A percentile compares a stretch with the other conserved stretches of the same genome.
Conservation (phyloP, 768 basidiomycete species). For the Lentinula sp. region DNA sequence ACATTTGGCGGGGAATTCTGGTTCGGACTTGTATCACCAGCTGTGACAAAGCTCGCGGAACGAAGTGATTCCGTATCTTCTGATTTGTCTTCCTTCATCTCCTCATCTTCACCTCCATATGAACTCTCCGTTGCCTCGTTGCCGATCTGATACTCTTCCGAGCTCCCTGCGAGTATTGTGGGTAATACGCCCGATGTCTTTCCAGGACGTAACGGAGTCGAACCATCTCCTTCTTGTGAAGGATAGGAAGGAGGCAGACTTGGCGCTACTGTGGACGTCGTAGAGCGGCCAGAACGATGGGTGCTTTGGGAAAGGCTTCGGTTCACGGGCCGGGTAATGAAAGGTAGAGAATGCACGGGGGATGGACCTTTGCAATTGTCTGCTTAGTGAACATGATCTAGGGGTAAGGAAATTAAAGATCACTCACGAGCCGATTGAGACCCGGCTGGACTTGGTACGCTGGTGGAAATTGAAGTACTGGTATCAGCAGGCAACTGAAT, state of each 20-base stretch:
- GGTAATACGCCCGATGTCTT: slow-evolving; percentile 25
- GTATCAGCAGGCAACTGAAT: slow-evolving; percentile 24
- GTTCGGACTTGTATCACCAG: slow-evolving; percentile 16
- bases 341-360: slow-evolving; percentile 42
- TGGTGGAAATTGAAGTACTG: slow-evolving; percentile 12
- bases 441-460: slow-evolving; percentile 26
- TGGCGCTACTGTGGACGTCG: slow-evolving; percentile 30
- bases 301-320: slow-evolving; percentile 61
- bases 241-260: slow-evolving; percentile 48
- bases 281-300: slow-evolving; percentile 37
- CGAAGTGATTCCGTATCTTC: slow-evolving; percentile 29
- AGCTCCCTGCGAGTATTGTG: slow-evolving; percentile 30
- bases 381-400: neutral
- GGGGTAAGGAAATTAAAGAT: neutral
- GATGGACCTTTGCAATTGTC: slow-evolving; percentile 34
- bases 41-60: slow-evolving; percentile 55
- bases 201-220: slow-evolving; percentile 19
- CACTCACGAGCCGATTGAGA: slow-evolving; percentile 40
- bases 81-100: slow-evolving; percentile 31
- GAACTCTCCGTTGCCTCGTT: slow-evolving; percentile 22
- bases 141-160: slow-evolving; percentile 26
- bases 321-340: slow-evolving; percentile 60
- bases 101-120: slow-evolving; percentile 16
- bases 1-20: neutral
- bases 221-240: slow-evolving; percentile 20